phyloP scores from a whole-genome alignment of 352 stramenopile genomes.

The Elongisporangium anandrum region DNA sequence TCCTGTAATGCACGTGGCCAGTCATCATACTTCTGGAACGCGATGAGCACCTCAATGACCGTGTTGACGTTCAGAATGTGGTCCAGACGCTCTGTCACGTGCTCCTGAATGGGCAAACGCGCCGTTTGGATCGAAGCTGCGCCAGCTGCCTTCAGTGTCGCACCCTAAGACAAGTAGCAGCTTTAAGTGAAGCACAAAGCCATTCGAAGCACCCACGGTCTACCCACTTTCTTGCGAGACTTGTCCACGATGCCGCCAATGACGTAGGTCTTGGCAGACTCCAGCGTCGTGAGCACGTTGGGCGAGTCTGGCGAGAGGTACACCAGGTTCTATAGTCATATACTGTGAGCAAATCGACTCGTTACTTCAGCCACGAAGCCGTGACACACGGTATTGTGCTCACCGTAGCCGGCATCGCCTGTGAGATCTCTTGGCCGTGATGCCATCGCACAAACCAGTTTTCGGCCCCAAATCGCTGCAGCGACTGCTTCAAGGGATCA shows the following conservation, averaged over 20 bases:
- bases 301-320: constrained; percentile 75
- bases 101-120: constrained; percentile 69
- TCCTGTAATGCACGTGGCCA: constrained; percentile 44
- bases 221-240: constrained; percentile 54
- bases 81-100: constrained; percentile 57
- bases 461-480: constrained; percentile 56
- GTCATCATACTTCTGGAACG: constrained; percentile 38
- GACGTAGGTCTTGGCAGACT: constrained; percentile 68
- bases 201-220: not conserved
- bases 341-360: not conserved
- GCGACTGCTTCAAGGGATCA: constrained; percentile 30
- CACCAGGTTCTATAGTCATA: constrained; percentile 33
- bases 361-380: not conserved
- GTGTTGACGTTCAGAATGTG: constrained; percentile 85
- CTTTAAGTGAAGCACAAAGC: constrained; percentile 1
- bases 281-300: constrained; percentile 54
- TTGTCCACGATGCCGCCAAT: constrained; percentile 83
- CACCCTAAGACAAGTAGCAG: constrained; percentile 21
- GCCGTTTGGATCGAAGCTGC: constrained; percentile 44
- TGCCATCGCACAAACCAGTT: constrained; percentile 64
- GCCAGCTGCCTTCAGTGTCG: constrained; percentile 47
- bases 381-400: too few species aligned
- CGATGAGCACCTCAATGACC: constrained; percentile 64
- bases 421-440: constrained; percentile 21
- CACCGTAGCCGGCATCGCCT: constrained; percentile 27